Percentiles rank a stretch among this genome's conserved stretches.
Evolutionary conservation across 352 stramenopile species (phyloP).

Genomic region (Globisporangium camurandrum): DNA sequence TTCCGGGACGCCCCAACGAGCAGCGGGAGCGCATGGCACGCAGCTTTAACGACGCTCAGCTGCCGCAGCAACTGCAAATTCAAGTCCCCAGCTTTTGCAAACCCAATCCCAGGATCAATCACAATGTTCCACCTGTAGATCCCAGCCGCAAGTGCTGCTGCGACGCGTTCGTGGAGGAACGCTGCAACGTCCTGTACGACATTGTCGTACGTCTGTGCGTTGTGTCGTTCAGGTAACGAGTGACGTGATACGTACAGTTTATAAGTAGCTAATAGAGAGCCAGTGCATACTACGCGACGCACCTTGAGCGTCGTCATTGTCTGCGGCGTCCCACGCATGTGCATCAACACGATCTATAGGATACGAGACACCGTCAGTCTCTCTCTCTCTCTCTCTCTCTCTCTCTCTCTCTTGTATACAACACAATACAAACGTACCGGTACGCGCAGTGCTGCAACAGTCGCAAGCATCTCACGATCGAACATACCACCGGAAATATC

Average conservation of each 20-base stretch:
- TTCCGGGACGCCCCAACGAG: slow-evolving; percentile 94
- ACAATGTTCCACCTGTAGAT: slow-evolving; percentile 94
- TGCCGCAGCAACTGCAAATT: slow-evolving; percentile 90
- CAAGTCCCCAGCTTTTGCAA: slow-evolving; percentile 91
- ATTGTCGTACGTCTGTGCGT: slow-evolving; percentile 87
- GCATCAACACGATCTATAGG: slow-evolving; percentile 91
- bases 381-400: neutral
- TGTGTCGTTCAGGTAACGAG: no score
- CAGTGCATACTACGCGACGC: no score
- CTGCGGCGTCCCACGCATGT: slow-evolving; percentile 95
- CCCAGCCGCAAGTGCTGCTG: slow-evolving; percentile 70
- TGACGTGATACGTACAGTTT: no score
- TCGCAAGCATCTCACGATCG: slow-evolving; percentile 89
- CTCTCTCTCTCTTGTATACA: neutral
- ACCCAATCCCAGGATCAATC: slow-evolving; percentile 96
- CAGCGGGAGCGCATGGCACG: slow-evolving; percentile 41
- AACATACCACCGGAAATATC: slow-evolving; percentile 94
- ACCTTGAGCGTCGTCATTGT: slow-evolving; percentile 92
- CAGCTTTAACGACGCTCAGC: slow-evolving; percentile 42
- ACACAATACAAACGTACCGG: slow-evolving; percentile 29
- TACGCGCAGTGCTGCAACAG: slow-evolving; percentile 81
- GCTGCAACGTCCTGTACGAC: slow-evolving; percentile 85
- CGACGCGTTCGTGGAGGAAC: slow-evolving; percentile 69
- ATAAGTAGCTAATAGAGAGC: no score
- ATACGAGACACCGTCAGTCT: slow-evolving; percentile 4